Percentiles rank a stretch among this genome's conserved stretches.
Conservation (phyloP, 208 protist species). For the Leishmania guyanensis region DNA sequence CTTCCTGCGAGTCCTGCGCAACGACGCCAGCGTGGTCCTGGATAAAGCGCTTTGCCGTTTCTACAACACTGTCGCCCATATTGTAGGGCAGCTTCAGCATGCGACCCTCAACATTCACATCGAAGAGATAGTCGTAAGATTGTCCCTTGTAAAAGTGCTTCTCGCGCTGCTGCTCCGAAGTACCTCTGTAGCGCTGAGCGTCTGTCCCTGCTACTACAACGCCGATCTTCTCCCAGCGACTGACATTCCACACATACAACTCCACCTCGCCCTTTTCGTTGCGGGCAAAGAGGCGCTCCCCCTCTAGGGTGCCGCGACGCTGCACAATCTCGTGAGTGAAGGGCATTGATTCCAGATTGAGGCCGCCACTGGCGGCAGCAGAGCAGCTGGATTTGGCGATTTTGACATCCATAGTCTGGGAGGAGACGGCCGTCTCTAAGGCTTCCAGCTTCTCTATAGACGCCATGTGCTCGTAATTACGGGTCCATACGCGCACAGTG, state of each 20-base stretch:
- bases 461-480: conserved; percentile 48
- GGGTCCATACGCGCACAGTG: conserved; percentile 88
- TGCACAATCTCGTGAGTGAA: conserved; percentile 51
- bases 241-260: conserved; percentile 71
- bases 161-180: conserved; percentile 29
- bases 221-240: conserved; percentile 91
- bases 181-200: conserved; percentile 35
- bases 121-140: conserved; percentile 95
- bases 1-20: conserved; percentile 82
- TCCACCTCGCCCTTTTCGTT: conserved; percentile 72
- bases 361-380: conserved; percentile 23
- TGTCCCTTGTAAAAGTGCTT: conserved; percentile 86
- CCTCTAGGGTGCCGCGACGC: conserved; percentile 42
- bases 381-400: conserved; percentile 13
- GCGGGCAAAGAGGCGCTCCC: conserved; percentile 64
- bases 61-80: conserved; percentile 80
- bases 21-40: conserved; percentile 81
- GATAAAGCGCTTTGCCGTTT: conserved; percentile 91
- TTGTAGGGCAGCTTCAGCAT: conserved; percentile 94
- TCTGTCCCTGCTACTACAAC: conserved; percentile 86
- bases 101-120: conserved; percentile 86
- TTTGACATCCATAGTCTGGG: conserved; percentile 69
- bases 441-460: conserved; percentile 64
- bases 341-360: conserved; percentile 40
- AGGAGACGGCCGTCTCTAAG: conserved; percentile 51